Conservation (phyloP, 2,329 filamentous ascomycete genomes). For the Talaromyces marneffei region DNA sequence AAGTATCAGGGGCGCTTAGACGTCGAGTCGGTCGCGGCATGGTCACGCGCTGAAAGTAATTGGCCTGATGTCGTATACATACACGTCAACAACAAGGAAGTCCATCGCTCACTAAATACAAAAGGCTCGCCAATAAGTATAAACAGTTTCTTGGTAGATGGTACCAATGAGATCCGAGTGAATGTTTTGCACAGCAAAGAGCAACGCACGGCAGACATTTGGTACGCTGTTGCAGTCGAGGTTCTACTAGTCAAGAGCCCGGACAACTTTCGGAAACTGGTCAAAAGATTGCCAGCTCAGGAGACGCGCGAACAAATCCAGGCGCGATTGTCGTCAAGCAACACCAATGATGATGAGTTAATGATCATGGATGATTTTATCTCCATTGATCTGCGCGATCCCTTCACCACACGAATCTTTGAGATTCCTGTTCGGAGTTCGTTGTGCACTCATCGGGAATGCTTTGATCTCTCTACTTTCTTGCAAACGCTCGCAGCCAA, state of each 20-base stretch:
- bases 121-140: conserved; percentile 56
- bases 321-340: conserved; percentile 38
- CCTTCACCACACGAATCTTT: conserved; percentile 61
- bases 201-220: conserved; percentile 26
- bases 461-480: conserved; percentile 83
- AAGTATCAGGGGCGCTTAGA: conserved; percentile 30
- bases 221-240: conserved; percentile 66
- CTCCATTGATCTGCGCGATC: conserved; percentile 60
- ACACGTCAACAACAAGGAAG: conserved; percentile 56
- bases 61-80: conserved; percentile 71
- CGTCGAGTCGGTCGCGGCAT: conserved; percentile 45
- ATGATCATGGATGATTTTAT: conserved; percentile 54
- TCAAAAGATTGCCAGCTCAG: conserved; percentile 41
- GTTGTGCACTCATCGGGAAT: conserved; percentile 71
- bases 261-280: conserved; percentile 31
- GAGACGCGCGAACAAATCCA: conserved; percentile 56
- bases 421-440: conserved; percentile 64
- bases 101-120: conserved; percentile 45
- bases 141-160: conserved; percentile 62
- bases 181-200: conserved; percentile 37
- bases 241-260: conserved; percentile 52
- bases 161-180: conserved; percentile 58
- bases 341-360: conserved; percentile 57
- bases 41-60: conserved; percentile 57
- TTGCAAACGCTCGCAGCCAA: conserved; percentile 56